phyloP scores from a whole-genome alignment of 306 rosid genomes.

The Cicer pinnatifidum region DNA sequence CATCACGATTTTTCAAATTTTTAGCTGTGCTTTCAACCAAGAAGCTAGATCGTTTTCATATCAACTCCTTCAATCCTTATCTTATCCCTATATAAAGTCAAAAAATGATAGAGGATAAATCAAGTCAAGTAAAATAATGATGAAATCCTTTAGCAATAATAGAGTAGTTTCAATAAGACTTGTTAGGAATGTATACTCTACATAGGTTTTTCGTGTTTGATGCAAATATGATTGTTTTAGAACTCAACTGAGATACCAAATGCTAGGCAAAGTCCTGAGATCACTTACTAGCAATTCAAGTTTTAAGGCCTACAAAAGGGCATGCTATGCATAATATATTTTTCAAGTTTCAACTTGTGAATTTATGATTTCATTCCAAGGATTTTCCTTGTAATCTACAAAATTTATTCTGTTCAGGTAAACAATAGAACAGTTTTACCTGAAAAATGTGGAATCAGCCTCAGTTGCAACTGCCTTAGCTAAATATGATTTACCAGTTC shows the following conservation, averaged over 20 bases:
- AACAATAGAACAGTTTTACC: conserved; percentile 52
- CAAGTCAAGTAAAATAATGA: not conserved
- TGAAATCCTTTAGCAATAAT: not conserved
- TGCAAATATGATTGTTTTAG: not conserved
- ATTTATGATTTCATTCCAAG: conserved; percentile 21
- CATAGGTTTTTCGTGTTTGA: not conserved
- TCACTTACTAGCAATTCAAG: conserved; percentile 1
- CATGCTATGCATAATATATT: conserved; percentile 7
- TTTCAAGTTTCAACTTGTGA: not conserved
- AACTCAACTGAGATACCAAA: not conserved
- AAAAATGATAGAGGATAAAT: conserved; percentile 4
- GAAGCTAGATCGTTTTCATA: conserved; percentile 7
- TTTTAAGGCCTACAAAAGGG: conserved; percentile 22
- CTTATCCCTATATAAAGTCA: conserved; percentile 2
- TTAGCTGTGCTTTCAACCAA: not conserved
- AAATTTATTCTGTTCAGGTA: not conserved
- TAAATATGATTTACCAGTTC: conserved; percentile 96
- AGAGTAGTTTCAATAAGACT: conserved; percentile 14
- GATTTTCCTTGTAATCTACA: conserved; percentile 3
- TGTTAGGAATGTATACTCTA: not conserved
- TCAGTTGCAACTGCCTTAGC: conserved; percentile 99
- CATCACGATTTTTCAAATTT: not conserved
- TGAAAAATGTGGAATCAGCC: conserved; percentile 97
- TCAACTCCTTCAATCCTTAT: conserved; percentile 19
- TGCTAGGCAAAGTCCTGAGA: conserved; percentile 10